Evolutionary conservation across 2,329 filamentous ascomycete genomes (phyloP).

Genomic region (Periconia macrospinosa): DNA sequence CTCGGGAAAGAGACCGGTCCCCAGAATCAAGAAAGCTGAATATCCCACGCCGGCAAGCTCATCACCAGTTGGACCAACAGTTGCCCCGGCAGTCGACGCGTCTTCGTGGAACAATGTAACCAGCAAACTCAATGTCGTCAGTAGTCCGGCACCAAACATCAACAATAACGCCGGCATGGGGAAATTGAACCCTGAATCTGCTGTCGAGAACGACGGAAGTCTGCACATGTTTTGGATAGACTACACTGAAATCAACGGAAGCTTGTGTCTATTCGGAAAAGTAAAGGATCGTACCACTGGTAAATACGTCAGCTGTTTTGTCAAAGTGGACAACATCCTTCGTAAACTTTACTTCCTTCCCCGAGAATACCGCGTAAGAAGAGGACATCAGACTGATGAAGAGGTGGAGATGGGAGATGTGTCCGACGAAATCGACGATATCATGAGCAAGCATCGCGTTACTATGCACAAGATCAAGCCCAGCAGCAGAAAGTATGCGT

Average conservation of each 20-base stretch:
- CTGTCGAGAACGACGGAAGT: slow-evolving; percentile 91
- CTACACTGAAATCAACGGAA: slow-evolving; percentile 90
- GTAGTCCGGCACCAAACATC: slow-evolving; percentile 67
- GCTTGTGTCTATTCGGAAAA: slow-evolving; percentile 92
- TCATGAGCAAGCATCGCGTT: slow-evolving; percentile 87
- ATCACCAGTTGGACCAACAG: slow-evolving; percentile 67
- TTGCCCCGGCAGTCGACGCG: slow-evolving; percentile 67
- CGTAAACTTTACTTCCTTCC: slow-evolving; percentile 93
- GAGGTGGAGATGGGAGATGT: slow-evolving; percentile 86
- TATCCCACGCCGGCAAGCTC: slow-evolving; percentile 75
- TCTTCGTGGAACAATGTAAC: slow-evolving; percentile 88
- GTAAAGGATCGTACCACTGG: slow-evolving; percentile 85
- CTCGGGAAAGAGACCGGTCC: slow-evolving; percentile 74
- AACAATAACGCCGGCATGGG: slow-evolving; percentile 60
- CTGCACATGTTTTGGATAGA: slow-evolving; percentile 97
- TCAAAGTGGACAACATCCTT: slow-evolving; percentile 93
- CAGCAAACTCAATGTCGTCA: slow-evolving; percentile 81
- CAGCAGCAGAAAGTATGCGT: slow-evolving; percentile 89
- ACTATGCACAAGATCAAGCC: slow-evolving; percentile 92
- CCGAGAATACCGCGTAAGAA: slow-evolving; percentile 62
- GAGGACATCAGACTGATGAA: slow-evolving; percentile 71
- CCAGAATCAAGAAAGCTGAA: slow-evolving; percentile 68
- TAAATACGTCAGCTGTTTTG: slow-evolving; percentile 84
- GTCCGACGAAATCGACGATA: slow-evolving; percentile 81
- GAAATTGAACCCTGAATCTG: slow-evolving; percentile 81